Evolutionary conservation across 2,329 filamentous ascomycete species (phyloP).

Genomic region (Penicillium sp.): DNA sequence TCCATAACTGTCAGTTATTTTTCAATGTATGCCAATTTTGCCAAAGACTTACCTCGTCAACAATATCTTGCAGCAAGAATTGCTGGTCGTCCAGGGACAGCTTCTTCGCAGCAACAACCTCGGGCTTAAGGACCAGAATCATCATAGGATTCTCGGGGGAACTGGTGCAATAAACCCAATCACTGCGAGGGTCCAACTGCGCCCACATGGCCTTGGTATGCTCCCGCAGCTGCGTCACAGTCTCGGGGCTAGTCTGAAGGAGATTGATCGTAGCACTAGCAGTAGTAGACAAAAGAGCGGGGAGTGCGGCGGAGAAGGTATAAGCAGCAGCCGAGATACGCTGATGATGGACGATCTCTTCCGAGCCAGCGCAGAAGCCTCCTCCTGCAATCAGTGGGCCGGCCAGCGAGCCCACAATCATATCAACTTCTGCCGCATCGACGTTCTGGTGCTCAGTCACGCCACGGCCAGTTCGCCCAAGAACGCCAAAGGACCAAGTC

Average conservation of each 20-base stretch:
- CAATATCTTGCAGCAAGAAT: constrained; percentile 72
- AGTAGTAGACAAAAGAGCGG: constrained; percentile 88
- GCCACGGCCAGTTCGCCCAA: constrained; percentile 82
- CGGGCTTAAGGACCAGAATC: constrained; percentile 71
- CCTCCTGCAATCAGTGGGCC: constrained; percentile 85
- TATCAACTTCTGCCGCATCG: constrained; percentile 84
- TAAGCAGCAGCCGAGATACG: constrained; percentile 86
- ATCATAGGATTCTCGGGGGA: constrained; percentile 76
- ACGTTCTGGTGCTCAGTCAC: constrained; percentile 95
- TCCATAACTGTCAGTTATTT: too few species aligned
- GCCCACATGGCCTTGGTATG: constrained; percentile 76
- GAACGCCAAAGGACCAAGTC: constrained; percentile 91
- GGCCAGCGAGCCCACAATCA: constrained; percentile 89
- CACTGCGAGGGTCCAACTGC: constrained; percentile 83
- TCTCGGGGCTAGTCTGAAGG: constrained; percentile 76
- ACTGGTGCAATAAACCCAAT: constrained; percentile 82
- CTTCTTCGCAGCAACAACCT: constrained; percentile 63
- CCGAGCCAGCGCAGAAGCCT: constrained; percentile 86
- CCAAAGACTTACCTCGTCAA: too few species aligned
- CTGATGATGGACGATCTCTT: constrained; percentile 94
- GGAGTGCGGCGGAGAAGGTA: constrained; percentile 89
- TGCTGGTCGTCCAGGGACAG: constrained; percentile 71
- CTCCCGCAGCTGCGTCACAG: constrained; percentile 68
- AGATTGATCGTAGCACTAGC: constrained; percentile 82
- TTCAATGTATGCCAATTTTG: constrained; percentile 43